A percentile compares a stretch with the other conserved stretches of the same genome.
Evolutionary conservation across 2,329 filamentous ascomycete genomes (phyloP).

Genomic region (Mycogone perniciosa): DNA sequence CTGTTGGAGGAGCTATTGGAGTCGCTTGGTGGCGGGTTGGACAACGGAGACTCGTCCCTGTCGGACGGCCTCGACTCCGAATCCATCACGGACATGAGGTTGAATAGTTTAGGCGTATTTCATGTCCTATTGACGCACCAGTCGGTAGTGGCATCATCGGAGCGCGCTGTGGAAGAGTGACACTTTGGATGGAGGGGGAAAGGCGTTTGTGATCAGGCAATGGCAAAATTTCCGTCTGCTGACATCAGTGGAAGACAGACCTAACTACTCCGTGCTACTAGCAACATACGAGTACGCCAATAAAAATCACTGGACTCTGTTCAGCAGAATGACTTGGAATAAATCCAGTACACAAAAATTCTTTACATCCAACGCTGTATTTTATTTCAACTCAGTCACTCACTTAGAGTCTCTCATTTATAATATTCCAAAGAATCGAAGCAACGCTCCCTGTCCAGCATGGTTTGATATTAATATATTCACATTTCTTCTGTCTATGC

Average conservation of each 20-base stretch:
- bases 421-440: too few relatives aligned
- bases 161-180: not conserved
- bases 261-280: not conserved
- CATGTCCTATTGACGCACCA: not conserved
- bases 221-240: conserved; percentile 4
- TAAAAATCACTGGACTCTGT: too few relatives aligned
- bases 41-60: conserved; percentile 28
- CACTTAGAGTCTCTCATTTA: too few relatives aligned
- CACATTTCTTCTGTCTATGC: too few relatives aligned
- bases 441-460: too few relatives aligned
- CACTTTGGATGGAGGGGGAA: not conserved
- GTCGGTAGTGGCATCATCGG: conserved; percentile 5
- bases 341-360: too few relatives aligned
- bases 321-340: too few relatives aligned
- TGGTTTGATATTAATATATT: too few relatives aligned
- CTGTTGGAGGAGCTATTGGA: conserved; percentile 18
- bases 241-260: conserved; percentile 3
- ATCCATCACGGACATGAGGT: conserved; percentile 21
- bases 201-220: conserved; percentile 5
- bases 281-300: not conserved
- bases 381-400: too few relatives aligned
- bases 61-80: conserved; percentile 25
- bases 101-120: not conserved
- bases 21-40: conserved; percentile 20
- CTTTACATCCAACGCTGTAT: too few relatives aligned